A percentile compares a stretch with the other conserved stretches of the same genome.
These are phyloP conservation scores for Aspergillus bombycis DNA, from an alignment of 2,329 filamentous ascomycete genomes.

Conservation along the genomic window DNA sequence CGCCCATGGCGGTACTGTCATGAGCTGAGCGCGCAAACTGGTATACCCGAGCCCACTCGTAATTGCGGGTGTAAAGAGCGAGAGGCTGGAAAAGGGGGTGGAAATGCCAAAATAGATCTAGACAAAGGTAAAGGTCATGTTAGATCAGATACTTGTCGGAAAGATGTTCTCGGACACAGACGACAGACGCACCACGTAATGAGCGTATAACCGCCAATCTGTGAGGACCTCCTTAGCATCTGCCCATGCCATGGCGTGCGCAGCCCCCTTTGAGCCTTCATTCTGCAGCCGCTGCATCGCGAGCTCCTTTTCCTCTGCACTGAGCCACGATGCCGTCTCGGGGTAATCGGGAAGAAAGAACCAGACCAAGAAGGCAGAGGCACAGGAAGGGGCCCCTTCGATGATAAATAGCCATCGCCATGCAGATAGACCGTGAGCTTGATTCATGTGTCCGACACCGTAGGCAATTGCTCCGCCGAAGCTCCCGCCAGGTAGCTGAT, in stretches of 20 bases:
- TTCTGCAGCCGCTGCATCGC: constrained; percentile 45
- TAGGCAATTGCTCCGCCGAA: constrained; percentile 60
- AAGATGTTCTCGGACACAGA: not conserved
- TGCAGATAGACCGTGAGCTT: constrained; percentile 39
- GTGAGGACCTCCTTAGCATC: constrained; percentile 52
- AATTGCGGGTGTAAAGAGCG: constrained; percentile 66
- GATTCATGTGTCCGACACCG: constrained; percentile 46
- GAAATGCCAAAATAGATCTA: constrained; percentile 57
- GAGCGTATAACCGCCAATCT: constrained; percentile 56
- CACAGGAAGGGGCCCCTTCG: constrained; percentile 45
- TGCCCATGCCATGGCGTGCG: constrained; percentile 50
- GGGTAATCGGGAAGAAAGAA: constrained; percentile 55
- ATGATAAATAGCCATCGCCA: constrained; percentile 55
- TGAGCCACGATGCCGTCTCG: constrained; percentile 52
- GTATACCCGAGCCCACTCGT: constrained; percentile 60
- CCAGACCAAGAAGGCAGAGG: constrained; percentile 46
- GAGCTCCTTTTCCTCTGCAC: constrained; percentile 46
- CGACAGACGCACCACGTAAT: constrained; percentile 49
- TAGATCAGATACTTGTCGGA: not conserved
- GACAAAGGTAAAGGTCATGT: constrained; percentile 1
- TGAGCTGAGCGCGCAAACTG: constrained; percentile 64
- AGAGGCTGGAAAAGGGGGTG: constrained; percentile 62
- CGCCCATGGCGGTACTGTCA: constrained; percentile 69
- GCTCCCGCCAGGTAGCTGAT: constrained; percentile 59
- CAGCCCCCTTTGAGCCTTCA: constrained; percentile 44